Evolutionary conservation across 2,329 filamentous ascomycete species (phyloP).

Genomic region (Colletotrichum higginsianum): DNA sequence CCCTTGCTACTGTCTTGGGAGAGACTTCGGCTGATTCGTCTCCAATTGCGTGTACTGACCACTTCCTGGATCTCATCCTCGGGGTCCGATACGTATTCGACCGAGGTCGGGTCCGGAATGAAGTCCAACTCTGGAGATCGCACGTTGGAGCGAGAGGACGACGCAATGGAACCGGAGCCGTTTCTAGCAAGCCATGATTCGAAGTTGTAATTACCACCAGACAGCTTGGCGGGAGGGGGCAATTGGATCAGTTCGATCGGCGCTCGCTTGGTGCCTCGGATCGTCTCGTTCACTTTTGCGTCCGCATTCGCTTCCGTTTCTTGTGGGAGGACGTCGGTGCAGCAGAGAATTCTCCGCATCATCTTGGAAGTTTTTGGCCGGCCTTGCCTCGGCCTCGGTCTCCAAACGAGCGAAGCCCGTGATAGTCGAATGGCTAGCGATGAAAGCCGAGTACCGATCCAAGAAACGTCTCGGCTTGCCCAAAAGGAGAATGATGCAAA

Average conservation of each 20-base stretch:
- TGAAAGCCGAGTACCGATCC: slow-evolving; percentile 35
- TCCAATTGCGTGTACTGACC: slow-evolving; percentile 1
- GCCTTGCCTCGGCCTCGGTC: slow-evolving; percentile 11
- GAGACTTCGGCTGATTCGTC: slow-evolving; percentile 48
- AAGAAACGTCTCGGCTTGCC: slow-evolving; percentile 33
- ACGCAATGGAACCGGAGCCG: slow-evolving; percentile 24
- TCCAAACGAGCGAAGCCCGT: slow-evolving; percentile 34
- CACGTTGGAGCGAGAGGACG: slow-evolving; percentile 21
- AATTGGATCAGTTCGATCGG: slow-evolving; percentile 14
- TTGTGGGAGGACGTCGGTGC: slow-evolving; percentile 3
- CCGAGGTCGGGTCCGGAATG: slow-evolving; percentile 23
- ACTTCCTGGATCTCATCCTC: slow-evolving; percentile 38
- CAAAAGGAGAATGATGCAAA: slow-evolving; percentile 39
- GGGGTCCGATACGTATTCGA: slow-evolving; percentile 34
- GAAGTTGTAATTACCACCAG: slow-evolving; percentile 28
- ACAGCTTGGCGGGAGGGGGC: slow-evolving; percentile 25
- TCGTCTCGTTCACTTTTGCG: not conserved
- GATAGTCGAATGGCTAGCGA: slow-evolving; percentile 39
- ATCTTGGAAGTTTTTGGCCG: slow-evolving; percentile 7
- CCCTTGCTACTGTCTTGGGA: slow-evolving; percentile 61
- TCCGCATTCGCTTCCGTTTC: not conserved
- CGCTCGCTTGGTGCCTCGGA: not conserved
- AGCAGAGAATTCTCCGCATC: slow-evolving; percentile 20
- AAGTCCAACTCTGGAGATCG: slow-evolving; percentile 29
- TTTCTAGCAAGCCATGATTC: slow-evolving; percentile 21